Base-by-base conservation (phyloP, 495 filamentous ascomycete genomes). In the Xylaria castorea region DNA sequence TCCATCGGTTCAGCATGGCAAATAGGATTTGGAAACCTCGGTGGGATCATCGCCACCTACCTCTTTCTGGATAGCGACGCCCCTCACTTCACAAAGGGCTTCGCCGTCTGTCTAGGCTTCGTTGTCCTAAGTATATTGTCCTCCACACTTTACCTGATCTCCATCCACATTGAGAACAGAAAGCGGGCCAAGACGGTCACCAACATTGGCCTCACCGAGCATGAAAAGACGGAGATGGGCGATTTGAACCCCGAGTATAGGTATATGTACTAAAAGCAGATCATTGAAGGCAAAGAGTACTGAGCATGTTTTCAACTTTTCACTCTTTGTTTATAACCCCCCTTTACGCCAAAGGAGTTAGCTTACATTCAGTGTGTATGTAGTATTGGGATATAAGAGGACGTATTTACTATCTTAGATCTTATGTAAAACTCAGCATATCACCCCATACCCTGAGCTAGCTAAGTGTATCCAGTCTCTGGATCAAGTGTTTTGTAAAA, bases 21-120 rank as follows among this genome's bases (percentile, higher is more conserved):
- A 79, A 84, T 98, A 55, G 94, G 92, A 0, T 97, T 97, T 74
- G 95, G 95, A n/a, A 97, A 98, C 75, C 92, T 94, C 72, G 95
- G 94, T 48, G 96, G 95, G 18, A 97, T 99, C 74, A 94, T 98
- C 68, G 88, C 95, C 0, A 95, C 94, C 0, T 98, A 92, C 81
- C 85, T 90, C 0, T 99, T 98, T 81, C 74, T 96, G 32, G 75
- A 79, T 8, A 89, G 86, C 60, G 93, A 98, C 78, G 89, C 88
- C 2, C 92, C 92, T 7, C 76, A 83, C 2, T 97, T 91, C 79
- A 89, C 83, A 18, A 87, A 87, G 27, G 96, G 96, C 0, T 97
- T 95, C 81, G 84, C 84, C 42, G 93, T 98, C 72, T 92, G 90
- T 76, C 80, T 98, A 5, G 89, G 84, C 0, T 97, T 97, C 76